A percentile compares a stretch with the other conserved stretches of the same genome.
These are phyloP conservation scores for Circinella minor DNA, from an alignment of 371 early-diverging fungal species.

Conservation along the genomic window DNA sequence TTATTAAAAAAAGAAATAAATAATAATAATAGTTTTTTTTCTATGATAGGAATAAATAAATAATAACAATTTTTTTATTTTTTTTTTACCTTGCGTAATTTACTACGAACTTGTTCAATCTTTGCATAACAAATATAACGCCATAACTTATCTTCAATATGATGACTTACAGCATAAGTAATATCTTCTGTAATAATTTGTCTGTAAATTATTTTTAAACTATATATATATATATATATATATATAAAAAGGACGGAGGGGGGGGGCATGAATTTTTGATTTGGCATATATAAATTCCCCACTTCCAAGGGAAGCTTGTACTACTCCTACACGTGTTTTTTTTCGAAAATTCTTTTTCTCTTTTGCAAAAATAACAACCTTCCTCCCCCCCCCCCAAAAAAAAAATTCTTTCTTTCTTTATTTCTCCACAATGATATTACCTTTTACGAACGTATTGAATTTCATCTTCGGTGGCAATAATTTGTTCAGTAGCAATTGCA, in stretches of 20 bases:
- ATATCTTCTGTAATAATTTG: slow-evolving; percentile 36
- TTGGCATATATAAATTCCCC: no score
- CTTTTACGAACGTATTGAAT: slow-evolving; percentile 49
- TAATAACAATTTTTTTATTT: no score
- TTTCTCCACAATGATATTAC: slow-evolving; percentile 20
- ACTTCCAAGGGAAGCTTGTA: not conserved
- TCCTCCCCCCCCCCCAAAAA: no score
- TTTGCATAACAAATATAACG: slow-evolving; percentile 50
- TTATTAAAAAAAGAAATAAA: not conserved
- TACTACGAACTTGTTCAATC: slow-evolving; percentile 44
- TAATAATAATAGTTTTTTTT: not conserved
- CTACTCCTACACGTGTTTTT: not conserved
- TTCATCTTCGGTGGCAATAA: slow-evolving; percentile 52
- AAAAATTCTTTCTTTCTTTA: no score
- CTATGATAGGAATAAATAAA: not conserved
- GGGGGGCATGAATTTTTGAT: not conserved
- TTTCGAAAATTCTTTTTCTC: not conserved
- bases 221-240: no score
- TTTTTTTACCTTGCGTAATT: slow-evolving; percentile 47
- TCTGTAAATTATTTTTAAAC: slow-evolving; percentile 42
- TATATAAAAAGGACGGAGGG: no score
- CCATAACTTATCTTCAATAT: slow-evolving; percentile 55
- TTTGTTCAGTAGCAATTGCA: slow-evolving; percentile 41
- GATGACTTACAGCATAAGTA: slow-evolving; percentile 36
- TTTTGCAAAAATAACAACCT: no score